These are phyloP conservation scores for Ceratocystis eucalypticola DNA, from an alignment of 2,329 filamentous ascomycete species.

Conservation along the genomic window DNA sequence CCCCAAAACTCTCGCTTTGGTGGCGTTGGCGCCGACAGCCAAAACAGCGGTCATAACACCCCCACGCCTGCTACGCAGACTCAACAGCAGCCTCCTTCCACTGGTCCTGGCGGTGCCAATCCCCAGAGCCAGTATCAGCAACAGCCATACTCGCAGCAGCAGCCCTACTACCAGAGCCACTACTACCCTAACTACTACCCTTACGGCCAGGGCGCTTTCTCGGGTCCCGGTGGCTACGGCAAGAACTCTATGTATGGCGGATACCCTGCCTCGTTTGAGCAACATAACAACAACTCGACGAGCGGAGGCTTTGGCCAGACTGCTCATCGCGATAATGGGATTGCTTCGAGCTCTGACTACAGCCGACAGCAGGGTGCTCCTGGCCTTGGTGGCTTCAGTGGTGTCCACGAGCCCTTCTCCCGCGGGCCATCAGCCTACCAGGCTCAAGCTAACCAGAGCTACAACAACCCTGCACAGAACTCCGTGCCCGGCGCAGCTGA, in stretches of 20 bases:
- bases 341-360: conserved; percentile 40
- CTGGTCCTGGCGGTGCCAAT: conserved; percentile 20
- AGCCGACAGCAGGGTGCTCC: conserved; percentile 38
- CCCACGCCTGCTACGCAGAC: conserved; percentile 60
- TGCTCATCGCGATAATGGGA: conserved; percentile 38
- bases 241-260: conserved; percentile 44
- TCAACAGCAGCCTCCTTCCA: conserved; percentile 33
- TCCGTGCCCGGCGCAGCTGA: conserved; percentile 32
- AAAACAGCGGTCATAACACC: conserved; percentile 80
- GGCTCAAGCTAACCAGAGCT: conserved; percentile 41
- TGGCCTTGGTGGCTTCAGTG: conserved; percentile 32
- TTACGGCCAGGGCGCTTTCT: conserved; percentile 35
- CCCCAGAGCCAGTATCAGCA: conserved; percentile 43
- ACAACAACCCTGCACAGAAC: conserved; percentile 37
- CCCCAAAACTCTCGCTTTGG: conserved; percentile 56
- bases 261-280: conserved; percentile 44
- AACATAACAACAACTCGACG: conserved; percentile 37
- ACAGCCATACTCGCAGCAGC: conserved; percentile 32
- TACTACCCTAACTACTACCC: conserved; percentile 51
- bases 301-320: conserved; percentile 41
- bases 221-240: conserved; percentile 34
- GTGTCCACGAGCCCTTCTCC: conserved; percentile 41
- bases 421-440: conserved; percentile 42
- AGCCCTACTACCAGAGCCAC: conserved; percentile 47
- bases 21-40: conserved; percentile 49